Percentiles rank a stretch among this genome's conserved stretches.
These are phyloP conservation scores for Agaricus sinodeliciosus DNA, from an alignment of 768 basidiomycete genomes.

Conservation along the genomic window DNA sequence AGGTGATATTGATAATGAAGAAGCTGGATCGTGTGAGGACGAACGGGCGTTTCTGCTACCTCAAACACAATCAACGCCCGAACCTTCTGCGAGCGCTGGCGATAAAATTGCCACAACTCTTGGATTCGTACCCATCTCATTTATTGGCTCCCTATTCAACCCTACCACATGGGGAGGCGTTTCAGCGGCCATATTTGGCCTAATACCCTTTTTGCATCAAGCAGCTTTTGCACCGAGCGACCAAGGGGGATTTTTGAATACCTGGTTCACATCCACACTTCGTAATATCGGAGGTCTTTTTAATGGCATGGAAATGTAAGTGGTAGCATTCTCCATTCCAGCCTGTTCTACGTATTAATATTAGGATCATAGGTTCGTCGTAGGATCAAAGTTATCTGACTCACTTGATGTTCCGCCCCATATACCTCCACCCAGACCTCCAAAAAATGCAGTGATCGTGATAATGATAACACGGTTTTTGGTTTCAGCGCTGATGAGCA, in stretches of 20 bases:
- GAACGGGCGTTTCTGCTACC: background rate
- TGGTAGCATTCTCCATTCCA: background rate
- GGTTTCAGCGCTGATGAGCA: conserved; percentile 5
- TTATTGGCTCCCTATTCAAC: background rate
- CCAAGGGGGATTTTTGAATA: conserved; percentile 8
- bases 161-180: conserved; percentile 11
- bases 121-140: background rate
- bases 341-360: background rate
- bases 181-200: background rate
- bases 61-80: background rate
- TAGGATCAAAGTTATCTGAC: conserved; percentile 9
- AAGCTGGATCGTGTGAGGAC: background rate
- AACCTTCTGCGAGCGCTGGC: background rate
- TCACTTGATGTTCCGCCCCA: conserved; percentile 1
- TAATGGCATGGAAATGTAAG: conserved; percentile 9
- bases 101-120: background rate
- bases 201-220: conserved; percentile 5
- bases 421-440: conserved; percentile 1
- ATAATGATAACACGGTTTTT: conserved; percentile 8
- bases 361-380: conserved; percentile 3
- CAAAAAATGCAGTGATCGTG: background rate
- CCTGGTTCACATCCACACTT: conserved; percentile 9
- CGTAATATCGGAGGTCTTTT: conserved; percentile 9
- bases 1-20: too few species aligned
- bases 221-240: conserved; percentile 1